These are phyloP conservation scores for Mycosphaerella sp. DNA, from an alignment of 2,329 filamentous ascomycete genomes.

Conservation along the genomic window DNA sequence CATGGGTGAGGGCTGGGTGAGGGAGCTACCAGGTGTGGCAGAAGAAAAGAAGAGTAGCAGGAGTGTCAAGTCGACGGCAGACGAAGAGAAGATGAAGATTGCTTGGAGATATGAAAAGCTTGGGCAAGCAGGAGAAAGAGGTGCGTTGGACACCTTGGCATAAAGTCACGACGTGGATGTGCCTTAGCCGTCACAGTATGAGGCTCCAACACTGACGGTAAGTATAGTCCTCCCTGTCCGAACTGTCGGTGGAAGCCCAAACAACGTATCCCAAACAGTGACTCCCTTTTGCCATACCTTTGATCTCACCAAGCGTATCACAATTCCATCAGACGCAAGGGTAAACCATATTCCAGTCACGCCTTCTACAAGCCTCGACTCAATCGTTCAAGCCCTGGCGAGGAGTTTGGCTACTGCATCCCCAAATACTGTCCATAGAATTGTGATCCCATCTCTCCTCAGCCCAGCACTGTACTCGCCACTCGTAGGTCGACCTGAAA, in stretches of 20 bases:
- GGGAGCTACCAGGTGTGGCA: conserved; percentile 70
- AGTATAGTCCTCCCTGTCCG: conserved; percentile 29
- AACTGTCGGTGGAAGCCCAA: conserved; percentile 10
- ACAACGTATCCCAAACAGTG: conserved; percentile 8
- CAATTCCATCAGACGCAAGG: conserved; percentile 36
- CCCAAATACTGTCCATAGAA: conserved; percentile 62
- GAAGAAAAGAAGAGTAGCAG: conserved; percentile 32
- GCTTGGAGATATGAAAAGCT: conserved; percentile 93
- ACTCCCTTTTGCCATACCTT: conserved; percentile 47
- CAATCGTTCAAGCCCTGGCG: conserved; percentile 56
- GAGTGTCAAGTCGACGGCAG: conserved; percentile 33
- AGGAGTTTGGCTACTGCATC: conserved; percentile 52
- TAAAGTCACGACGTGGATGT: background rate
- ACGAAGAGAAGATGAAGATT: conserved; percentile 87
- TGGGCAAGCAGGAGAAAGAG: conserved; percentile 62
- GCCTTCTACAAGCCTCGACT: conserved; percentile 58
- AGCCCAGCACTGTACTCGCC: conserved; percentile 79
- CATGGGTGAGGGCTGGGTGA: conserved; percentile 69
- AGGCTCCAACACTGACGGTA: conserved; percentile 19
- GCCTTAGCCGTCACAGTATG: background rate
- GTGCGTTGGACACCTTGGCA: conserved; percentile 42
- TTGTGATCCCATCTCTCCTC: conserved; percentile 77
- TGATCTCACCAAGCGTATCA: conserved; percentile 47
- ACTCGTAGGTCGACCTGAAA: conserved; percentile 59
- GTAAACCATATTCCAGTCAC: conserved; percentile 52